Evolutionary conservation across 805 yeast species (phyloP), one percentile per base, ranked within the genome.

Genomic region (Yamadazyma sp.): DNA sequence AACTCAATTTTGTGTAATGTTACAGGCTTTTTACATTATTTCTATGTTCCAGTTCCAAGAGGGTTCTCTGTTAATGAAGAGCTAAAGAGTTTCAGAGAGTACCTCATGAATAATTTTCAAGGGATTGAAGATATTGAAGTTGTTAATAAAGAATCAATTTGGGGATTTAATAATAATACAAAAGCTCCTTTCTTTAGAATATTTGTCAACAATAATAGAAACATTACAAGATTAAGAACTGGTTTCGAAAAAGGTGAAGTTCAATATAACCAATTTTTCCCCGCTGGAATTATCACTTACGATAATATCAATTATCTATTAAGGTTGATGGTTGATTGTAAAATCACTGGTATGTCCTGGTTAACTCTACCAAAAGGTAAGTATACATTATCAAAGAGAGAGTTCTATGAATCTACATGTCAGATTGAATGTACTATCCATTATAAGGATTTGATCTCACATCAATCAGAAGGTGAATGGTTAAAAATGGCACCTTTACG

Each of bases 321-420:
- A 40, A 71, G 98, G 49, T 67, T 89, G 60, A 87, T 93, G 93
- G 78, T 93, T 28, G 99, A 93, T 61, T 82, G 95, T 59, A 78
- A 82, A 32, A 86, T 91, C 42, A 83, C 91, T 1, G 94, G 99
- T 25, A 93, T 93, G 98, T 84, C 94, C 17, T 93, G 99, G 99
- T 71, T 94, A 18, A 84, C 96, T 0, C 70, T 91, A 17, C 97
- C 98, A 0, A 75, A 70, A 38, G 78, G 79, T 0, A 82, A 75
- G 45, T 94, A 89, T 57, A 49, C 53, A 1, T 31, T 79, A 43
- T 69, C 78, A 2, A 57, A 65, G 3, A 45, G 55, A 1, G 42
- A 48, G 3, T 48, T 58, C 9, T 68, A 62, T 42, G 72, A 80
- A 7, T 86, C 96, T 0, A 76, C 82, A 0, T 86, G 96, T 55